These are phyloP conservation scores for Citrus mangshanensis DNA, from an alignment of 345 rosid genomes.

Conservation along the genomic window DNA sequence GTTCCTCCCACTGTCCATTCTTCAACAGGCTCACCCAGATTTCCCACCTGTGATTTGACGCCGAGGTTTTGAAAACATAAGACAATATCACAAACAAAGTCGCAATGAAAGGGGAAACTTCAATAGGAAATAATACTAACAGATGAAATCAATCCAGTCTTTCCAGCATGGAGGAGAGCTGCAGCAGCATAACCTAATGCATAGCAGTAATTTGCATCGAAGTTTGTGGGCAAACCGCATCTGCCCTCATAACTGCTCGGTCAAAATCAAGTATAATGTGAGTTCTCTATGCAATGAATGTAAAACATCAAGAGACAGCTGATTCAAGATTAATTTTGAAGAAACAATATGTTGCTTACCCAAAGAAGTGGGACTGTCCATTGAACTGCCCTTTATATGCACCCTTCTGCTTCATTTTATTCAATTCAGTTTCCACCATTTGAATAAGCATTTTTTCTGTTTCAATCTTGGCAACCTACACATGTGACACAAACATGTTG, in stretches of 20 bases:
- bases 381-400: slow-evolving; percentile 27
- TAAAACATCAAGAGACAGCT: background rate
- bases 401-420: slow-evolving; percentile 36
- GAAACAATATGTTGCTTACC: slow-evolving; percentile 17
- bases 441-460: slow-evolving; percentile 47
- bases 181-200: slow-evolving; percentile 47
- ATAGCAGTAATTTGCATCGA: slow-evolving; percentile 42
- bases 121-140: slow-evolving; percentile 17
- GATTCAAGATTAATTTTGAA: too few relatives aligned
- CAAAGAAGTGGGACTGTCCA: slow-evolving; percentile 45
- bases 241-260: slow-evolving; percentile 40
- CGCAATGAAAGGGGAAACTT: background rate
- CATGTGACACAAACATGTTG: background rate
- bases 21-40: slow-evolving; percentile 33
- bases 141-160: slow-evolving; percentile 51
- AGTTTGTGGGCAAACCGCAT: slow-evolving; percentile 44
- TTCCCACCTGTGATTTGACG: slow-evolving; percentile 28
- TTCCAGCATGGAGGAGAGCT: slow-evolving; percentile 42
- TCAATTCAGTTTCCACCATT: slow-evolving; percentile 44
- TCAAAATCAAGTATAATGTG: background rate
- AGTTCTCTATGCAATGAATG: background rate
- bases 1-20: slow-evolving; percentile 46
- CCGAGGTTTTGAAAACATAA: too few relatives aligned
- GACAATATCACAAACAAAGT: background rate
- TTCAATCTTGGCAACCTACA: slow-evolving; percentile 44